Percentiles rank a stretch among this genome's conserved stretches.
phyloP scores from a whole-genome alignment of 768 basidiomycete genomes.

The Neoboletus subvelutipes region DNA sequence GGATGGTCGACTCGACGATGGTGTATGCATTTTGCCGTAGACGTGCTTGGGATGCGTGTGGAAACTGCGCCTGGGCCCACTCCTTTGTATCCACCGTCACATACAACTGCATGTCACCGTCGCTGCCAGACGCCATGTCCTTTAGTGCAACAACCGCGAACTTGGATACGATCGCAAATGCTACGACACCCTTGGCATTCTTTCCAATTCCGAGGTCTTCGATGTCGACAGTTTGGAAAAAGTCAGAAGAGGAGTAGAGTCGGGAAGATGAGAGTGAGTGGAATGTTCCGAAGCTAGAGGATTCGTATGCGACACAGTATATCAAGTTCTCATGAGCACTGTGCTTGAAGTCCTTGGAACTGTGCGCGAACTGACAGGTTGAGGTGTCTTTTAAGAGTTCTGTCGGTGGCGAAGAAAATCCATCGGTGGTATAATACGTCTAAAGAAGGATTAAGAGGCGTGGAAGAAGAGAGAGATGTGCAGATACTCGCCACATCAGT shows the following conservation, averaged over 20 bases:
- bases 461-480: neutral
- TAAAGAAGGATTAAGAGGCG: slow-evolving; percentile 33
- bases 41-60: slow-evolving; percentile 77
- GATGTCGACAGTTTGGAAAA: slow-evolving; percentile 63
- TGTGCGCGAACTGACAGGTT: slow-evolving; percentile 87
- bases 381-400: slow-evolving; percentile 69
- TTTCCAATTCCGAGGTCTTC: slow-evolving; percentile 88
- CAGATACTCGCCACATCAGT: slow-evolving; percentile 60
- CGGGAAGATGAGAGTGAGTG: slow-evolving; percentile 58
- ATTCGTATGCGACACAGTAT: slow-evolving; percentile 89
- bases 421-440: slow-evolving; percentile 89
- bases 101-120: slow-evolving; percentile 80
- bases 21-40: slow-evolving; percentile 94
- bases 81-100: slow-evolving; percentile 78
- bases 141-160: slow-evolving; percentile 90
- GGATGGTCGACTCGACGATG: slow-evolving; percentile 89
- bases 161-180: slow-evolving; percentile 89
- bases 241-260: slow-evolving; percentile 83
- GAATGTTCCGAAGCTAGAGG: slow-evolving; percentile 39
- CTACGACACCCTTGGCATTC: slow-evolving; percentile 85
- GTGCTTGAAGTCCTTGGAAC: slow-evolving; percentile 78
- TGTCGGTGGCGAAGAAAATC: slow-evolving; percentile 62
- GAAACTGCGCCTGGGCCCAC: slow-evolving; percentile 92
- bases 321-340: slow-evolving; percentile 72
- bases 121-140: slow-evolving; percentile 53